Base-by-base conservation (phyloP, 202 grass and related monocot genomes). In the Tripidium arundinaceum region DNA sequence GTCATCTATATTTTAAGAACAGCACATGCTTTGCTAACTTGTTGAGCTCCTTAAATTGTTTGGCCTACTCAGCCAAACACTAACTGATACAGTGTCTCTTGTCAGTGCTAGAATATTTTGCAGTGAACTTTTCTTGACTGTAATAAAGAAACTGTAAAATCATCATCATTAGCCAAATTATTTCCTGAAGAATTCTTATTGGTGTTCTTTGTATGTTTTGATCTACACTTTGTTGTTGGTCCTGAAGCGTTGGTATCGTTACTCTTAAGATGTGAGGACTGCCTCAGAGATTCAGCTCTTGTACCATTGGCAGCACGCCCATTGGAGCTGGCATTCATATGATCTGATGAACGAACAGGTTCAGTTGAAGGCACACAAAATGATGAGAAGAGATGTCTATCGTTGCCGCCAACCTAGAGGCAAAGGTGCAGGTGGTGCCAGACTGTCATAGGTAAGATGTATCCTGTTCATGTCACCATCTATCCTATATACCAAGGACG, bases 91-190 rank as follows among this genome's bases (percentile, higher is more conserved):
- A 82, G 74, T 52, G 31, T 11, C 45, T 86, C 45, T 79, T 81
- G 47, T 79, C 74, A 72, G 57, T 45, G 39, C 31, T 77, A 31
- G 50, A 65, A 82, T 45, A 76, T 28, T 76, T 86, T 39, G 63
- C 5, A 43, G 57, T 59, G 36, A 52, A 25, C 15, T 89, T 87
- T 39, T 86, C 91, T 58, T 72, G 82, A 67, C 79, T 61, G 1
- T 49, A 72, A 41, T 70, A 61, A 91, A 43, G 90, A 90, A 76
- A 93, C 95, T 2, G 14, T 87, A 76, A 91, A 95, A 86, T 98
- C 95, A 75, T 98, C 92, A 62, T 89, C 86, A 24, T 95, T 86
- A 16, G 77, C 63, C 70, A 89, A 81, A 19, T 84, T 84, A 50
- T 86, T 95, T 31, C 79, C 64, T 13, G 68, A 54, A 75, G 80